Base-by-base conservation (phyloP, 1,284 basidiomycete species). In the Chalciporus sp. region DNA sequence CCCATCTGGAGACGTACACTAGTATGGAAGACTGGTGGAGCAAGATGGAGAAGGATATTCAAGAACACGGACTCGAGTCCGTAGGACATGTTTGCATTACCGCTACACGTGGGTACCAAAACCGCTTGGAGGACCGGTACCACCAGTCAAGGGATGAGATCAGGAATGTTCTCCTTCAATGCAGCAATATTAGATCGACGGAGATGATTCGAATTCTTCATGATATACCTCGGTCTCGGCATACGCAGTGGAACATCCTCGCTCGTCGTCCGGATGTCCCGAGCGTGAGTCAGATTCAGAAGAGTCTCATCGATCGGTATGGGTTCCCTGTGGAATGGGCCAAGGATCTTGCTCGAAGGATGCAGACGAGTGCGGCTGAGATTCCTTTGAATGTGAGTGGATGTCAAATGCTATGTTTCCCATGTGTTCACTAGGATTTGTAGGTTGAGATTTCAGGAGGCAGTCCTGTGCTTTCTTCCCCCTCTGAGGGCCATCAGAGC, bases 1-100 rank as follows among this genome's bases (percentile, higher is more conserved):
- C 58, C 14, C 48, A 54, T 14, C 50, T 60, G 11, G 56, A 61
- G 43, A 41, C 55, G 17, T 47, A 58, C 27, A 47, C 49, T 6
- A 17, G 49, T 19, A 60, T 58, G 56, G 51, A 55, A 19, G 33
- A 47, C 14, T 61, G 59, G 59, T 60, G 60, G 58, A 12, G n/a
- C 6, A 37, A 39, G 11, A 61, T 60, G 42, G 42, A 51, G 29
- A 19, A 42, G 39, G 20, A 26, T 3, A 56, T 61, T 37, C 40
- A 43, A 17, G 41, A 45, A 10, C 29, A 53, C 28, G 58, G 44
- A 12, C 37, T 52, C 11, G 8, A 35, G 17, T 45, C 49, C 27
- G 33, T 17, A 3, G 55, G 51, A n/a, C 51, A 53, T 16, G 55
- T 27, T n/a, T 56, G 55, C 29, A 48, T 53, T 37, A 56, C 55